Evolutionary conservation across 768 basidiomycete genomes (phyloP).

Genomic region (Porphyrellus cyaneotinctus): DNA sequence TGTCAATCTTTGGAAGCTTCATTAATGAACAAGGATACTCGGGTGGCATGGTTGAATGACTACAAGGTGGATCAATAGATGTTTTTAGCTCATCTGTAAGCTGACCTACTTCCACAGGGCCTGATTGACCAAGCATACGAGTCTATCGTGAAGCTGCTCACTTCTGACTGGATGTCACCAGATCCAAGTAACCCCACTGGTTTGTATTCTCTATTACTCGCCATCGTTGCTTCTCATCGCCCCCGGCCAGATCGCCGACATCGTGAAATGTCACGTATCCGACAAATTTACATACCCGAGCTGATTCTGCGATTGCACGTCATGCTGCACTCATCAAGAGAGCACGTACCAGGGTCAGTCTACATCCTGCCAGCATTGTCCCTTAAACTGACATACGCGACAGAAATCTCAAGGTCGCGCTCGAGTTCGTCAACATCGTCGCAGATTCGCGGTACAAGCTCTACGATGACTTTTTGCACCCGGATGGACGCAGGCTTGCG

Average conservation of each 20-base stretch:
- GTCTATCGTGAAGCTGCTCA: slow-evolving; percentile 65
- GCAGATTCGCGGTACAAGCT: slow-evolving; percentile 84
- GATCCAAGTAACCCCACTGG: slow-evolving; percentile 45
- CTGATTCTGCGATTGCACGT: slow-evolving; percentile 82
- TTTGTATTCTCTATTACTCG: slow-evolving; percentile 9
- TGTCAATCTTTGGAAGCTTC: slow-evolving; percentile 54
- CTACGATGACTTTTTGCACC: slow-evolving; percentile 75
- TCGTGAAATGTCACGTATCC: slow-evolving; percentile 71
- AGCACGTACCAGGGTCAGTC: slow-evolving; percentile 62
- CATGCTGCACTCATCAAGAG: slow-evolving; percentile 60
- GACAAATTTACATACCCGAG: slow-evolving; percentile 87
- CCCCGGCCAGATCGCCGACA: slow-evolving; percentile 50
- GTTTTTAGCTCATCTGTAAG: not conserved
- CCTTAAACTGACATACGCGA: not conserved
- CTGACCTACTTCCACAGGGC: slow-evolving; percentile 32
- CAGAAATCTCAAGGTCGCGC: slow-evolving; percentile 72
- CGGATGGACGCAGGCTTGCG: slow-evolving; percentile 55
- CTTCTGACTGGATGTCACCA: slow-evolving; percentile 69
- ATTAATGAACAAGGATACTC: slow-evolving; percentile 56
- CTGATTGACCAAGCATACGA: slow-evolving; percentile 63
- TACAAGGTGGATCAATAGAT: slow-evolving; percentile 45
- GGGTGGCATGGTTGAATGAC: slow-evolving; percentile 57
- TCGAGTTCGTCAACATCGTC: slow-evolving; percentile 78
- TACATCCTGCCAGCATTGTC: not conserved
- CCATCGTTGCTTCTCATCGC: slow-evolving; percentile 1